Evolutionary conservation across 129 eudicot species (phyloP).

Genomic region (Oenanthe sinensis): DNA sequence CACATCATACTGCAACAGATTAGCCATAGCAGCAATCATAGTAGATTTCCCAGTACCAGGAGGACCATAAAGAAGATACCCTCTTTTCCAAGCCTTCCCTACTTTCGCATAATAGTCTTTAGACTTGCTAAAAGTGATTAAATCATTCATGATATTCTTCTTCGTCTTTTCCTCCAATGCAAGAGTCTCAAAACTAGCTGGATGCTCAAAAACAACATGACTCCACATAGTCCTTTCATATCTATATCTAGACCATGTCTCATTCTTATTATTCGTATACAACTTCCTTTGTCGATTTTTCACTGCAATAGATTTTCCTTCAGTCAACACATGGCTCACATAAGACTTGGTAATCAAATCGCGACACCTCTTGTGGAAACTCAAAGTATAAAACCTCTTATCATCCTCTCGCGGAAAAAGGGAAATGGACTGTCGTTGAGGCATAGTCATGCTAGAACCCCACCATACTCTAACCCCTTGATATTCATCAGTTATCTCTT

Average conservation of each 20-base stretch:
- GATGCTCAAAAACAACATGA: background rate
- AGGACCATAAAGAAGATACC: background rate
- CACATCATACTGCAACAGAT: background rate
- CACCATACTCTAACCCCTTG: background rate
- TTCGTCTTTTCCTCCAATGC: background rate
- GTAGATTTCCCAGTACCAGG: background rate
- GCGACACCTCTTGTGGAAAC: conserved; percentile 12
- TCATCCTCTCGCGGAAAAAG: conserved; percentile 5
- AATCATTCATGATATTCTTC: background rate
- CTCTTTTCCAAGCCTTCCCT: background rate
- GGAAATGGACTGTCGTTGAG: background rate
- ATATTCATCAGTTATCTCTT: background rate
- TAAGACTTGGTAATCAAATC: conserved; percentile 11
- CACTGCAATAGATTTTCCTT: conserved; percentile 14
- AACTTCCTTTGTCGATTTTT: conserved; percentile 12
- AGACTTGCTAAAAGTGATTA: background rate
- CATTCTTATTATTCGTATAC: conserved; percentile 11
- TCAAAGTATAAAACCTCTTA: conserved; percentile 9
- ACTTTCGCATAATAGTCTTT: background rate
- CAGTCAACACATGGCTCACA: conserved; percentile 12
- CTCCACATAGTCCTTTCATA: background rate
- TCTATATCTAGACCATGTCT: conserved; percentile 9
- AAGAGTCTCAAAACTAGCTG: background rate
- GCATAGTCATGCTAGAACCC: conserved; percentile 1
- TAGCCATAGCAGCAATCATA: background rate